Conservation (phyloP, 2,329 filamentous ascomycete species). For the Ceratocystis eucalypticola region DNA sequence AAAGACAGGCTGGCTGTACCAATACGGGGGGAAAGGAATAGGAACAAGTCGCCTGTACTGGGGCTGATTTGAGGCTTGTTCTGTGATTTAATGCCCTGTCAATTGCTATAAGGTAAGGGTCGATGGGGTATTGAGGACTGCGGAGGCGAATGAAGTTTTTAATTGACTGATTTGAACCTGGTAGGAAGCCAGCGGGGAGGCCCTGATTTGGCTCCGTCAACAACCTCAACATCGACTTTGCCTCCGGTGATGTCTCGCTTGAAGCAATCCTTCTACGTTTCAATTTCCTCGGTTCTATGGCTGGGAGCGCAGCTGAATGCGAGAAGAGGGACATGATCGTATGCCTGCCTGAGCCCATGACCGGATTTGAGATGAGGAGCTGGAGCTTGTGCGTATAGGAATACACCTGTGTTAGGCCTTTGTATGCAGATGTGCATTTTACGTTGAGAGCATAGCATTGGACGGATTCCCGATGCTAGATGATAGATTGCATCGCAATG, state of each 20-base stretch:
- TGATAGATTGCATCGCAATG: no score
- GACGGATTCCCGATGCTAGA: no score
- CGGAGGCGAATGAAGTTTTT: background rate
- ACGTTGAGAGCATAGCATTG: no score
- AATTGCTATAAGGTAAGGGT: background rate
- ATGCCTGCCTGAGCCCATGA: no score
- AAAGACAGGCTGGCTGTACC: background rate
- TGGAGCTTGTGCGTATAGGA: no score
- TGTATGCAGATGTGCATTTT: no score
- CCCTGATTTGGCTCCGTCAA: background rate
- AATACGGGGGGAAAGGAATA: background rate
- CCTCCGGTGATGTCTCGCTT: conserved; percentile 1
- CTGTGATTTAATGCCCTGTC: background rate
- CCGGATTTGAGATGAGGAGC: no score
- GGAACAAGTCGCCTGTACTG: background rate
- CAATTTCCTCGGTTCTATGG: background rate
- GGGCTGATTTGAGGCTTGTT: background rate
- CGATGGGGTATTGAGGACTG: background rate
- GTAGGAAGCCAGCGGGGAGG: background rate
- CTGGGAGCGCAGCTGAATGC: background rate
- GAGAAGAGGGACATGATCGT: no score
- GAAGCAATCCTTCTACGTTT: background rate
- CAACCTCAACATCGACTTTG: background rate
- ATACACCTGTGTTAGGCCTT: no score
- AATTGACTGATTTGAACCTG: background rate